These are phyloP conservation scores for Lepiota brunneoincarnata DNA, from an alignment of 768 basidiomycete species.

Conservation along the genomic window DNA sequence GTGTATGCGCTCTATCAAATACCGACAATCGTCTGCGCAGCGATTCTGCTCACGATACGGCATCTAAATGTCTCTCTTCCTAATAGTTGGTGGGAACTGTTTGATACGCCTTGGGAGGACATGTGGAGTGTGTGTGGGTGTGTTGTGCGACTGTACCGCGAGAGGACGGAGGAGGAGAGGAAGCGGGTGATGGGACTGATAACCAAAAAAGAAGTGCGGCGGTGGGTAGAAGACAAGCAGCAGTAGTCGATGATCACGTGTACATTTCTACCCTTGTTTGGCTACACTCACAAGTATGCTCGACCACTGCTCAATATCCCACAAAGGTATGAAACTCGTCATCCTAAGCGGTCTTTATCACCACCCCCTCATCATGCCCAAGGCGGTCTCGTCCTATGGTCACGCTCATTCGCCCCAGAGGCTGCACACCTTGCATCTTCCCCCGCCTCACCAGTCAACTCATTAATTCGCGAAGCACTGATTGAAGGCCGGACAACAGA, in stretches of 20 bases:
- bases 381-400: conserved; percentile 95
- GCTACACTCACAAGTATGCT: conserved; percentile 53
- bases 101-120: conserved; percentile 90
- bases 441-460: conserved; percentile 80
- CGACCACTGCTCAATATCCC: conserved; percentile 94
- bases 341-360: not conserved
- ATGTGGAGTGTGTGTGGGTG: conserved; percentile 82
- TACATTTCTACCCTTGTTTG: not conserved
- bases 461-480: conserved; percentile 84
- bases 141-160: conserved; percentile 78
- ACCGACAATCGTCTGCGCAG: conserved; percentile 85
- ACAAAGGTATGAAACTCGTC: conserved; percentile 59
- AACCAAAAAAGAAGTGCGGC: conserved; percentile 75
- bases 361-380: conserved; percentile 25
- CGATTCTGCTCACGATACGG: conserved; percentile 80
- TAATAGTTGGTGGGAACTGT: conserved; percentile 90
- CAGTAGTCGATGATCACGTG: conserved; percentile 5
- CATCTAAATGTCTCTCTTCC: conserved; percentile 75
- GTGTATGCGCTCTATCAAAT: conserved; percentile 89
- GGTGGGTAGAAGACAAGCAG: conserved; percentile 69
- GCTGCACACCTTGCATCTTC: conserved; percentile 68
- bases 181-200: conserved; percentile 54
- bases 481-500: conserved; percentile 86
- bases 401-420: conserved; percentile 89
- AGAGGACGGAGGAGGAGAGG: conserved; percentile 44